Base-by-base conservation (phyloP, 2,329 filamentous ascomycete genomes). In the Lecanicillium sp. region DNA sequence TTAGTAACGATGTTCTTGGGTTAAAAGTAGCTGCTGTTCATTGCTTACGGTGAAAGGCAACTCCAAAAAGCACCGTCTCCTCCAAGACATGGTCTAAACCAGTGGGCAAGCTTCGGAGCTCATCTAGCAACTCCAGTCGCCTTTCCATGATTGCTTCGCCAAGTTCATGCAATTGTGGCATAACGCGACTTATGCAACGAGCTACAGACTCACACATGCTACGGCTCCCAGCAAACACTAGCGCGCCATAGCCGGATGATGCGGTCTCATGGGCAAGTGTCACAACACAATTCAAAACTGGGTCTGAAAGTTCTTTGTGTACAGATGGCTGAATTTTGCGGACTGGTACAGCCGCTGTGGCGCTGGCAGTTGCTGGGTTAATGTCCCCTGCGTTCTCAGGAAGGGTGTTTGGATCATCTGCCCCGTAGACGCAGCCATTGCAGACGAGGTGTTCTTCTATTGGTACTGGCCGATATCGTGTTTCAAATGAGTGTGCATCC, bases 371-470 rank as follows among this genome's bases (percentile, higher is more conserved):
- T 40, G 55, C 45, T 37, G 56, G 45, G 42, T 60, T 65, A 11
- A 77, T 53, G 43, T 77, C 72, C 9, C 65, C 68, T 9, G 73
- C 71, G 11, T 70, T 76, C 44, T 75, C 75, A 29, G 79, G 70
- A 29, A 82, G 63, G 35, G 64, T 69, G 35, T 67, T 71, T 8
- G 75, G 76, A 20, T 57, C 53, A 5, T 70, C 70, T 15, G 77
- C 74, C 4, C 73, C 69, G 48, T 85, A 86, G 9, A 87, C 68
- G 5, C 68, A 68, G 41, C 82, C 76, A 33, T 86, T 80, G 52
- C 78, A 83, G 4, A 87, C 83, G 1, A 88, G 63, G 51, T 85
- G 75, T 49, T 88, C 84, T 37, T 85, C 73, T 16, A 89, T 78
- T 0, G 83, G 83, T n/a, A 89, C 69, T 1, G 84, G 83, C 2